Evolutionary conservation across 2,329 filamentous ascomycete species (phyloP), one percentile per base, ranked within the genome.

Genomic region (Pseudofabraea citricarpa): DNA sequence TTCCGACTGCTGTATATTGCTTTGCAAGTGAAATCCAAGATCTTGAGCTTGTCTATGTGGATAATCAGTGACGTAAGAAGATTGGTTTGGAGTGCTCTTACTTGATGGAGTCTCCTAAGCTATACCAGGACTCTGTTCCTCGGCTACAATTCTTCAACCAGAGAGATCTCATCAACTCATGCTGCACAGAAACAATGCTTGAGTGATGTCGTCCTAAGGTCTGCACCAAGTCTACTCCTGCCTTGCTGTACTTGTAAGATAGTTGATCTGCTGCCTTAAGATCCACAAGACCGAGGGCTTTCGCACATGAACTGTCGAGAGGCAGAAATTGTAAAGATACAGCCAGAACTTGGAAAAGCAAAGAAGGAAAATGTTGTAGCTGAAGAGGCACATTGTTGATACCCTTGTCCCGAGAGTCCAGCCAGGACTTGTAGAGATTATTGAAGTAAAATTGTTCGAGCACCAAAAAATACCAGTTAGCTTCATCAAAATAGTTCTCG

Each of bases 261-360:
- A 36, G 4, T 18, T 36, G 33, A 36, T 36, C 33, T 9, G 33
- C 33, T 9, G 33, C 33, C 15, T 36, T 20, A 6, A 36, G 33
- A 20, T 36, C 19, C 33, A 19, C 33, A 19, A 36, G 33, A 13
- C 13, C 13, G 19, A 36, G 33, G 19, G 33, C 33, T 19, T 36
- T 20, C 7, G 33, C 33, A 21, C 33, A 36, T 36, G 33, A 5
- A 19, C 7, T 13, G 21, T 36, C 33, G 10, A 36, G 33, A 13
- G 33, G 33, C 19, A 36, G 19, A 36, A 36, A 36, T 19, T 36
- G 33, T 36, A 36, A 19, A 36, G 33, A 36, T 22, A 36, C 33
- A 18, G 33, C 33, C 16, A 36, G 21, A 20, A 36, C 33, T 20
- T 36, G 33, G 33, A 19, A 36, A 9, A 36, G 13, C 15, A 36